These are phyloP conservation scores for Tylopilus plumbeoviolaceoides DNA, from an alignment of 768 basidiomycete genomes.

Conservation along the genomic window DNA sequence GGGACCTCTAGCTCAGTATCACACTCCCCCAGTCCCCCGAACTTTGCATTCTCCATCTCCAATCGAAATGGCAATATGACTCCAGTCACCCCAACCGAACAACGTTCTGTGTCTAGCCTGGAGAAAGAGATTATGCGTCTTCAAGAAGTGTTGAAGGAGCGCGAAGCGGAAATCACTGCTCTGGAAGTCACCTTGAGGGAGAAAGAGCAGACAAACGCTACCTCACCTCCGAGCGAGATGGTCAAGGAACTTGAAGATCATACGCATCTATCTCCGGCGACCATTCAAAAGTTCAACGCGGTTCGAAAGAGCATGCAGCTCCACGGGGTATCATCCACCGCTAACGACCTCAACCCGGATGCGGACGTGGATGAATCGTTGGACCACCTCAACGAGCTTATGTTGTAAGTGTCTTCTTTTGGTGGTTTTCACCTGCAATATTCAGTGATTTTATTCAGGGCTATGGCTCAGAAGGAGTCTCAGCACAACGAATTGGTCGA, in stretches of 20 bases:
- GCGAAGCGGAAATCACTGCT: slow-evolving; percentile 83
- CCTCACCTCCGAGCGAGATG: neutral
- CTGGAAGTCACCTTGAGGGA: slow-evolving; percentile 57
- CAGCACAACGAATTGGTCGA: slow-evolving; percentile 81
- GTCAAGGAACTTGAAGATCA: slow-evolving; percentile 20
- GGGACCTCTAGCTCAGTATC: slow-evolving; percentile 65
- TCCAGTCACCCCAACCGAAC: slow-evolving; percentile 34
- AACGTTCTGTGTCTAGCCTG: slow-evolving; percentile 78
- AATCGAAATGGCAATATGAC: slow-evolving; percentile 26
- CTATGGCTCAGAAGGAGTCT: slow-evolving; percentile 97
- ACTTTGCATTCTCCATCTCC: slow-evolving; percentile 55
- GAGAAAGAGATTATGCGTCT: slow-evolving; percentile 95
- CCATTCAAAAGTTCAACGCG: slow-evolving; percentile 68
- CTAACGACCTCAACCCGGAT: slow-evolving; percentile 32
- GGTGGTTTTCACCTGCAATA: slow-evolving; percentile 2
- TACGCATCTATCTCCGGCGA: slow-evolving; percentile 61
- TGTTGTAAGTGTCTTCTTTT: slow-evolving; percentile 59
- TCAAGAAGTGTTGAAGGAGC: slow-evolving; percentile 86
- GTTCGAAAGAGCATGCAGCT: slow-evolving; percentile 64
- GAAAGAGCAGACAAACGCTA: slow-evolving; percentile 23
- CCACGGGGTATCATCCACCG: slow-evolving; percentile 36
- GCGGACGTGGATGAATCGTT: slow-evolving; percentile 61
- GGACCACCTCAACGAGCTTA: slow-evolving; percentile 82
- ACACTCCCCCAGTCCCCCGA: slow-evolving; percentile 56
- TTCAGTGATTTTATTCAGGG: slow-evolving; percentile 42